Evolutionary conservation across 139 green algal species (phyloP), one percentile per base, ranked within the genome.

Genomic region (Chlorella sorokiniana): DNA sequence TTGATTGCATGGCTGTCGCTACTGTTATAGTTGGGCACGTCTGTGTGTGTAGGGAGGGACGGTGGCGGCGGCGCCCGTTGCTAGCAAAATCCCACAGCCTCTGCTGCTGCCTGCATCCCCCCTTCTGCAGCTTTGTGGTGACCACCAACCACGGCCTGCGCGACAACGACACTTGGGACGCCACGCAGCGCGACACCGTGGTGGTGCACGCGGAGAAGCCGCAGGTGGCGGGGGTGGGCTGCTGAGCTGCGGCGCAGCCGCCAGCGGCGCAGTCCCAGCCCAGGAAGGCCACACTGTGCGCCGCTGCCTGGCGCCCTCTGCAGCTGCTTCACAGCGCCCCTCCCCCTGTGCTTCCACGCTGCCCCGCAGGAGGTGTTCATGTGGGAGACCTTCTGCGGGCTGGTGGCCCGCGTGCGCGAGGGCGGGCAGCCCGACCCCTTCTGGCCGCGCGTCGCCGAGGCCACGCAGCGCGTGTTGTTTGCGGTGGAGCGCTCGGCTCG

Each of bases 371-470:
- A 88, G 72, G 33, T 23, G 11, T 29, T 29, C 52, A 87, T 88
- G 84, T 88, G 81, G 81, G 81, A 88, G 68, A 44, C 45, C 23
- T 88, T 88, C 79, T 52, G 71, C 22, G 79, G 76, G 11, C 81
- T 76, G 4, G 82, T 82, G 52, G 33, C 52, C 14, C 14, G 33
- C 6, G 40, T 76, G 25, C 23, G 33, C 0, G 51, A 44, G 37
- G 84, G 84, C 25, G 72, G 69, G 35, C 35, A 33, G 37, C 59
- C 76, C 18, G 74, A 86, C 44, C 37, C 31, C 33, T 78, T 72
- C 9, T 88, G 84, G 84, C 74, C 64, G 9, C 37, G 45, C 0
- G 62, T 84, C 31, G 59, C 81, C 16, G 37, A 56, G 31, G 52
- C 81, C 11, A 88, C 84, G 3, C 84, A 88, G 68, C 84, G 76